Conservation (phyloP, 768 basidiomycete species). For the Vishniacozyma victoriae region DNA sequence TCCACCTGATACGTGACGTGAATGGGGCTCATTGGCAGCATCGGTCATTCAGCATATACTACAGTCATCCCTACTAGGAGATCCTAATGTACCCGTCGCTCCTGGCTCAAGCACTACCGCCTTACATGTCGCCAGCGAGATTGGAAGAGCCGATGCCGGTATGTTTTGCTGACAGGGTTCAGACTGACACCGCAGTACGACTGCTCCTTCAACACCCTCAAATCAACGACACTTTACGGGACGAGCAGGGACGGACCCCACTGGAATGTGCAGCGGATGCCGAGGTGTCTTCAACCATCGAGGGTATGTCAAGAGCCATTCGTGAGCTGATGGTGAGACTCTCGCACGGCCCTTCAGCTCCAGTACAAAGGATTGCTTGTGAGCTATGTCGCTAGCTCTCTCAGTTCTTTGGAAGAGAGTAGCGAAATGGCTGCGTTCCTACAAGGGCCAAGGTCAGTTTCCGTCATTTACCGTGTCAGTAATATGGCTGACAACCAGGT, state of each 20-base stretch:
- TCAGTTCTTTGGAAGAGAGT: constrained; percentile 44
- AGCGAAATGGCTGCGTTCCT: constrained; percentile 28
- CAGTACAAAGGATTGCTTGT: constrained; percentile 68
- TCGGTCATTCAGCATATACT: constrained; percentile 21
- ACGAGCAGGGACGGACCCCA: constrained; percentile 62
- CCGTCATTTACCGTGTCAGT: not conserved
- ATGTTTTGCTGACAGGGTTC: constrained; percentile 11
- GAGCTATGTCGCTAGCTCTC: constrained; percentile 59
- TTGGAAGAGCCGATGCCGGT: constrained; percentile 32
- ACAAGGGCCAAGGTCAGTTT: constrained; percentile 26
- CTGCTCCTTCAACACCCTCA: constrained; percentile 71
- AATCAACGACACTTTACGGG: constrained; percentile 71
- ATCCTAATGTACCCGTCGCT: constrained; percentile 17
- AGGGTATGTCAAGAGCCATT: constrained; percentile 39
- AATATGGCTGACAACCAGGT: constrained; percentile 58
- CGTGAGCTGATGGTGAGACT: constrained; percentile 51
- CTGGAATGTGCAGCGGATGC: constrained; percentile 66
- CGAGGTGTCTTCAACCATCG: constrained; percentile 62
- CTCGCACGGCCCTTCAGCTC: constrained; percentile 56
- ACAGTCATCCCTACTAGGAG: constrained; percentile 5
- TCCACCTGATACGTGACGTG: not conserved
- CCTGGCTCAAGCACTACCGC: constrained; percentile 15
- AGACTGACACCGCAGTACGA: constrained; percentile 52
- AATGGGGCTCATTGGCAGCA: constrained; percentile 5
- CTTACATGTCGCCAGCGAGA: constrained; percentile 33